These are phyloP conservation scores for Populus hybrid DNA, from an alignment of 441 rosid species.

Conservation along the genomic window DNA sequence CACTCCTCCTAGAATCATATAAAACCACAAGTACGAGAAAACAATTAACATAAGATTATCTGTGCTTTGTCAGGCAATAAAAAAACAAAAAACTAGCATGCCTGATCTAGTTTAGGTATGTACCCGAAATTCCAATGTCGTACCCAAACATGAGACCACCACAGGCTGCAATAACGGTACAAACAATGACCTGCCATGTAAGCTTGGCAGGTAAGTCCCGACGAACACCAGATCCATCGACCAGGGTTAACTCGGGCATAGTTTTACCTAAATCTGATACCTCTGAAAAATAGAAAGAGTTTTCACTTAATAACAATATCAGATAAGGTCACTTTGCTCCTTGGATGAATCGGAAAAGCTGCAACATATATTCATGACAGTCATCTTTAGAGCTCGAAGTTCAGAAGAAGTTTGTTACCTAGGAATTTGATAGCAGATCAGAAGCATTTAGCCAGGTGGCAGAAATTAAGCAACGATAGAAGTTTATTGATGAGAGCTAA, in stretches of 20 bases:
- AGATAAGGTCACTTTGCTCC: background rate
- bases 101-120: background rate
- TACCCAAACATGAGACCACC: constrained; percentile 73
- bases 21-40: background rate
- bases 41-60: background rate
- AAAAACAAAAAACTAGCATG: background rate
- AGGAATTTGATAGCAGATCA: background rate
- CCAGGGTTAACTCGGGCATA: constrained; percentile 29
- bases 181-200: constrained; percentile 42
- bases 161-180: constrained; percentile 48
- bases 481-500: background rate
- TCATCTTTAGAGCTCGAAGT: background rate
- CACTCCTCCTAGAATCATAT: constrained; percentile 45
- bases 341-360: no score
- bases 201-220: constrained; percentile 39
- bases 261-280: background rate
- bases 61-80: background rate
- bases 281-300: background rate
- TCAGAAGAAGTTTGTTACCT: background rate
- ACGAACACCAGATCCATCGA: constrained; percentile 22
- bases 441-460: background rate
- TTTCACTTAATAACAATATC: background rate
- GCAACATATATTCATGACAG: background rate
- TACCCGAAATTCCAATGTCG: constrained; percentile 61
- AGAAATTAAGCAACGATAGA: background rate